phyloP scores from a whole-genome alignment of 768 basidiomycete species.

The Collybia sordida region DNA sequence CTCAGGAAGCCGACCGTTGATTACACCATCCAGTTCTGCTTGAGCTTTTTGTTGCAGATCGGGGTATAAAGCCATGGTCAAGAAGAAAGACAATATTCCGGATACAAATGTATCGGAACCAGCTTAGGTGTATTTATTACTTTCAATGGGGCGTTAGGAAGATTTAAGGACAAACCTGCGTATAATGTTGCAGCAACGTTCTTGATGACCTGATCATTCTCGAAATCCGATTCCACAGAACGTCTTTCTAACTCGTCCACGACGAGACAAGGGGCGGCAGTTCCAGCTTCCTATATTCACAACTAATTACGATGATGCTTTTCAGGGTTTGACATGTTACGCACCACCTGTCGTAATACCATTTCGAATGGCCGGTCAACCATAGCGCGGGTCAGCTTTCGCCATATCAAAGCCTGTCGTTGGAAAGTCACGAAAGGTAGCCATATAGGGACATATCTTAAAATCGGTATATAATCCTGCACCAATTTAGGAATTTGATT shows the following conservation, averaged over 20 bases:
- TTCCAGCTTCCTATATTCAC: slow-evolving; percentile 23
- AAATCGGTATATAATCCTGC: slow-evolving; percentile 29
- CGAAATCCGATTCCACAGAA: slow-evolving; percentile 18
- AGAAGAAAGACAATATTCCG: slow-evolving; percentile 34
- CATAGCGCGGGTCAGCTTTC: slow-evolving; percentile 30
- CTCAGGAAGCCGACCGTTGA: slow-evolving; percentile 34
- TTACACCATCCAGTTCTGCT: slow-evolving; percentile 33
- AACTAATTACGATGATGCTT: neutral
- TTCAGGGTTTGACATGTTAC: slow-evolving; percentile 2
- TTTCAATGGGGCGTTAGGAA: neutral
- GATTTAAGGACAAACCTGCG: slow-evolving; percentile 27
- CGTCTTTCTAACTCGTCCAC: slow-evolving; percentile 34
- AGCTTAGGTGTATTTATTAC: slow-evolving; percentile 9
- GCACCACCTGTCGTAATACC: slow-evolving; percentile 34
- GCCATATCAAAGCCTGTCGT: slow-evolving; percentile 36
- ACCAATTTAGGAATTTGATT: neutral
- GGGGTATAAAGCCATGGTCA: slow-evolving; percentile 39
- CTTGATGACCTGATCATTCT: slow-evolving; percentile 35
- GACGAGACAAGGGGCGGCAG: slow-evolving; percentile 31
- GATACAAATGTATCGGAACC: slow-evolving; percentile 38
- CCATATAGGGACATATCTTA: slow-evolving; percentile 42
- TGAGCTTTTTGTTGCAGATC: slow-evolving; percentile 36
- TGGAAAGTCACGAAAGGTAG: slow-evolving; percentile 41
- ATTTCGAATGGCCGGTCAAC: slow-evolving; percentile 36
- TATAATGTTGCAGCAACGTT: slow-evolving; percentile 44